These are phyloP conservation scores for Suhomyces anneliseae DNA, from an alignment of 1,139 yeast genomes.

Conservation along the genomic window DNA sequence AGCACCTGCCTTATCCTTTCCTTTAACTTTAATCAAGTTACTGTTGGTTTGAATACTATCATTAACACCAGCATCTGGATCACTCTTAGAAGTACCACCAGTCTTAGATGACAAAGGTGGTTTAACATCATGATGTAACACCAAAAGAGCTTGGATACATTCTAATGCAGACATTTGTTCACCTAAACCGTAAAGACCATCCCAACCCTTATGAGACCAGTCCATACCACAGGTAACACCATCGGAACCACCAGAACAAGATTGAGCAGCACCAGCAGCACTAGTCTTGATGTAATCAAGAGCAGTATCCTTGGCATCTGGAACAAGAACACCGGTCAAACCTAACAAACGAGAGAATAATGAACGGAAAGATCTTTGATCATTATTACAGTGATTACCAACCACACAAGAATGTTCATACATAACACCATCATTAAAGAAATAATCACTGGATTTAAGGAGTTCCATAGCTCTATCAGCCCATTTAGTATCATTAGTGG, in stretches of 20 bases:
- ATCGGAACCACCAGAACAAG: constrained; percentile 86
- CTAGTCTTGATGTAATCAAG: constrained; percentile 52
- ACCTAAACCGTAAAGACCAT: constrained; percentile 82
- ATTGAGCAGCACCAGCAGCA: constrained; percentile 75
- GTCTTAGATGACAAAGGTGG: constrained; percentile 57
- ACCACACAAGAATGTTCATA: constrained; percentile 74
- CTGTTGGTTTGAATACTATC: constrained; percentile 28
- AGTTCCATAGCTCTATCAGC: constrained; percentile 54
- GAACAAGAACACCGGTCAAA: constrained; percentile 69
- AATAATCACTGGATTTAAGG: constrained; percentile 55
- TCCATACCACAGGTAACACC: constrained; percentile 87
- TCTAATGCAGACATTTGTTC: constrained; percentile 92
- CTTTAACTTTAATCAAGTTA: constrained; percentile 31
- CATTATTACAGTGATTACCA: constrained; percentile 65
- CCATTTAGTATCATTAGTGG: constrained; percentile 72
- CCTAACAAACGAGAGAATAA: constrained; percentile 76
- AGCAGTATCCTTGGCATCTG: constrained; percentile 56
- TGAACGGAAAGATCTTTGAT: constrained; percentile 88
- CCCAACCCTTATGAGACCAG: constrained; percentile 77
- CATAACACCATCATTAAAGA: constrained; percentile 62
- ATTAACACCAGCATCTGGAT: constrained; percentile 43
- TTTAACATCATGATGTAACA: constrained; percentile 40
- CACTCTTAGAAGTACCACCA: constrained; percentile 64
- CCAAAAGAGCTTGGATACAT: constrained; percentile 63
- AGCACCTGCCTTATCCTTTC: constrained; percentile 50